Evolutionary conservation across 2,329 filamentous ascomycete genomes (phyloP).

Genomic region (Apiospora hydei): DNA sequence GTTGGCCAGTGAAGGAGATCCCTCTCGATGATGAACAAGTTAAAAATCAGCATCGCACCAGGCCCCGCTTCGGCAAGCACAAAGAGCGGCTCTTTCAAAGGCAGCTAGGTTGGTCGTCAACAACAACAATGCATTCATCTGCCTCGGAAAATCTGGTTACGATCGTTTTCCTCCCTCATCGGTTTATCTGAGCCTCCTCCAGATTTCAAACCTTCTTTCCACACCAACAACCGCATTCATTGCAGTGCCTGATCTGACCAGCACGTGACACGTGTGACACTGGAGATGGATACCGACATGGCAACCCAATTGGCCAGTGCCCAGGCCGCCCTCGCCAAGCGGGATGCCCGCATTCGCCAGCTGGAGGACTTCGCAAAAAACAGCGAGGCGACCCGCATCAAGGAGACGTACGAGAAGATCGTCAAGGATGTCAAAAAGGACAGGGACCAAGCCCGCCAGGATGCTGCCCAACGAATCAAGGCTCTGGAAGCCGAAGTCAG

Average conservation of each 20-base stretch:
- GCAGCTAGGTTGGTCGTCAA: conserved; percentile 18
- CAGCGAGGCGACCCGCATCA: conserved; percentile 12
- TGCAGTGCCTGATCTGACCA: background rate
- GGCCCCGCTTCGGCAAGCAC: conserved; percentile 18
- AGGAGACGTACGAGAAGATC: conserved; percentile 21
- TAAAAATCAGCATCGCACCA: conserved; percentile 18
- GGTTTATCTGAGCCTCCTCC: background rate
- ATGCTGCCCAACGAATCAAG: conserved; percentile 1
- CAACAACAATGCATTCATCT: conserved; percentile 18
- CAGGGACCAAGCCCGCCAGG: conserved; percentile 9
- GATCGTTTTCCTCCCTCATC: conserved; percentile 7
- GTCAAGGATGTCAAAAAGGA: conserved; percentile 22
- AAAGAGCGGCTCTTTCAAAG: conserved; percentile 20
- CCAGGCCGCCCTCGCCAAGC: background rate
- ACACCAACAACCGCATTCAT: background rate
- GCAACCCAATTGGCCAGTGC: conserved; percentile 17
- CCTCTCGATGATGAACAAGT: conserved; percentile 21
- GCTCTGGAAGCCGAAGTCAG: background rate
- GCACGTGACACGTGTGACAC: background rate
- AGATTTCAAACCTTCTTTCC: background rate
- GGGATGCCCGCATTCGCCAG: conserved; percentile 21
- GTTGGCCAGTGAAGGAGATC: conserved; percentile 4
- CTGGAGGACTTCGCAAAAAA: conserved; percentile 5
- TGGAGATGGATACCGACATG: conserved; percentile 6
- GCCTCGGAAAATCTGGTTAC: conserved; percentile 10